These are phyloP conservation scores for Botrytis porri DNA, from an alignment of 2,329 filamentous ascomycete species.

Conservation along the genomic window DNA sequence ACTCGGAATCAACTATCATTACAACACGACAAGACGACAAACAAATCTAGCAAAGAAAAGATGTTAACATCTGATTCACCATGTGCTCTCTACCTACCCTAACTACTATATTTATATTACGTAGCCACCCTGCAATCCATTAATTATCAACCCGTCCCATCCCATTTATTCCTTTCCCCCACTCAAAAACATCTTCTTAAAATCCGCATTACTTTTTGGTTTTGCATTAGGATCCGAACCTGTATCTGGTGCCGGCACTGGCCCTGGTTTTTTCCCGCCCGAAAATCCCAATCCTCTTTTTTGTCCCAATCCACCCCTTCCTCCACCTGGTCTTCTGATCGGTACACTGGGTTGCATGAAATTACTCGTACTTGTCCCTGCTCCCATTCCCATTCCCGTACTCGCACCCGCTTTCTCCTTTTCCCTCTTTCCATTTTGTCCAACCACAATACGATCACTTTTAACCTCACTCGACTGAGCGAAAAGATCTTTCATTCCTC, in stretches of 20 bases:
- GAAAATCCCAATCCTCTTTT: slow-evolving; percentile 39
- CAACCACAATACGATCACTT: slow-evolving; percentile 43
- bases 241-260: background rate
- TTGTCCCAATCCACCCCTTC: slow-evolving; percentile 40
- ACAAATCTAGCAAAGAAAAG: background rate
- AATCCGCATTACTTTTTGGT: slow-evolving; percentile 55
- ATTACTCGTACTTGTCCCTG: slow-evolving; percentile 39
- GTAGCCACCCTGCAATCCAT: background rate
- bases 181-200: slow-evolving; percentile 47
- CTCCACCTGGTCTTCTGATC: slow-evolving; percentile 38
- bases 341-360: slow-evolving; percentile 35
- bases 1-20: background rate
- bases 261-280: slow-evolving; percentile 7
- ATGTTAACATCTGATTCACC: slow-evolving; percentile 10
- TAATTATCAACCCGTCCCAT: background rate
- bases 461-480: slow-evolving; percentile 48
- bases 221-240: slow-evolving; percentile 13
- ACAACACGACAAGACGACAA: background rate
- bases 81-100: background rate
- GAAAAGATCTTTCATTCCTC: slow-evolving; percentile 54
- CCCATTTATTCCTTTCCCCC: slow-evolving; percentile 26
- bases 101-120: background rate
- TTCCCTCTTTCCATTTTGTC: slow-evolving; percentile 30
- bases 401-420: background rate
- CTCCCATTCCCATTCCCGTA: background rate